Percentiles rank a stretch among this genome's conserved stretches.
Conservation (phyloP, 164 flowering plant genomes). For the Malania oleifera region DNA sequence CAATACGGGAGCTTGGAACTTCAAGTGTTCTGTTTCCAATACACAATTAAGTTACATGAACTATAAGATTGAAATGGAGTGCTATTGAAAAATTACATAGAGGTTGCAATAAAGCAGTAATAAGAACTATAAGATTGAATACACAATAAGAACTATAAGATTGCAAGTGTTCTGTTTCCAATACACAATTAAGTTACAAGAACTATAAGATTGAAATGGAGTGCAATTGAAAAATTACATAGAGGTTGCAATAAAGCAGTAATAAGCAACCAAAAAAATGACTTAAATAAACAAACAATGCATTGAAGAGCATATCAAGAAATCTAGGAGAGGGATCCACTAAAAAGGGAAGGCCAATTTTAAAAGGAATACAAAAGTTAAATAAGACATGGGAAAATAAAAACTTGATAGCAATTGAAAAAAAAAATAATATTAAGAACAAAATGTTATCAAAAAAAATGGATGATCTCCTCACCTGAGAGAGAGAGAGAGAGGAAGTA, state of each 20-base stretch:
- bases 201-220: not conserved
- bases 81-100: no score
- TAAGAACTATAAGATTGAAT: no score
- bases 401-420: not conserved
- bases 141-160: no score
- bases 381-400: not conserved
- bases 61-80: not conserved
- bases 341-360: not conserved
- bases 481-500: no score
- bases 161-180: constrained; percentile 65
- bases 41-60: not conserved
- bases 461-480: not conserved
- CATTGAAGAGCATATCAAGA: no score
- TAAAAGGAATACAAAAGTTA: not conserved
- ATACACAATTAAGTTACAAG: not conserved
- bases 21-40: constrained; percentile 62
- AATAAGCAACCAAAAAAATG: not conserved
- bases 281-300: not conserved
- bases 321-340: not conserved
- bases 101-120: no score
- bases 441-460: not conserved
- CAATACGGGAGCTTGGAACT: constrained; percentile 84
- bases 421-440: no score
- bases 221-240: not conserved
- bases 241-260: not conserved